A percentile compares a stretch with the other conserved stretches of the same genome.
phyloP scores from a whole-genome alignment of 805 yeast species.

The Candida argentea region DNA sequence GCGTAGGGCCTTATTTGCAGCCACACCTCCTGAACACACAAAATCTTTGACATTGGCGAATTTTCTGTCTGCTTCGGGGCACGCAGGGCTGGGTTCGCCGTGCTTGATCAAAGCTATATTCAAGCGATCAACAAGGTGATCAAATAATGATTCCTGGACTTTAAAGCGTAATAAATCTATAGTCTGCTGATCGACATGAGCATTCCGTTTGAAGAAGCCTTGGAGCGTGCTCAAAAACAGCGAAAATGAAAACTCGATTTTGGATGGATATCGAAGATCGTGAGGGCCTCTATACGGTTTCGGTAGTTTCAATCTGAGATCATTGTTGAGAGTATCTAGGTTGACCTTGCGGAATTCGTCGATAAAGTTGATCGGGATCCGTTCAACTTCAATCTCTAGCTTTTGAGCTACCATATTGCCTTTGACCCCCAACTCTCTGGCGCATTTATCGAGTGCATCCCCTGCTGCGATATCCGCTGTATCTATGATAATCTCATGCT shows the following conservation, averaged over 20 bases:
- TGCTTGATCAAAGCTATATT: constrained; percentile 36
- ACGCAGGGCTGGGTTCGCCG: constrained; percentile 7
- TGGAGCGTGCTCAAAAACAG: constrained; percentile 55
- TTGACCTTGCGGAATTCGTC: constrained; percentile 11
- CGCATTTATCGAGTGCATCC: constrained; percentile 88
- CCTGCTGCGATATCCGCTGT: constrained; percentile 89
- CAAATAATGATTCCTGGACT: constrained; percentile 57
- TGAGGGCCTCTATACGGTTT: constrained; percentile 25
- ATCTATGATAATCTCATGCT: constrained; percentile 66
- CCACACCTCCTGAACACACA: constrained; percentile 93
- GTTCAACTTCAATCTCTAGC: constrained; percentile 47
- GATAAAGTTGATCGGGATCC: constrained; percentile 20
- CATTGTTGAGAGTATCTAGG: constrained; percentile 11
- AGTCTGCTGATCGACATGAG: constrained; percentile 32
- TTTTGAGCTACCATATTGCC: constrained; percentile 87
- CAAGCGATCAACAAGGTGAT: constrained; percentile 61
- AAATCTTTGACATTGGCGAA: constrained; percentile 39
- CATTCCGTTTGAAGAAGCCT: constrained; percentile 12
- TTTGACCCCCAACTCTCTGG: constrained; percentile 66
- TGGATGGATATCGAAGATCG: constrained; percentile 17
- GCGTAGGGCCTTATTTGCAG: constrained; percentile 57
- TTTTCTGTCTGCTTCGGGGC: constrained; percentile 23
- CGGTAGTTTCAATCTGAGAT: constrained; percentile 16
- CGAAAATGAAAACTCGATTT: constrained; percentile 58
- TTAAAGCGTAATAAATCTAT: constrained; percentile 43